A percentile compares a stretch with the other conserved stretches of the same genome.
These are phyloP conservation scores for Kodamaea restingae DNA, from an alignment of 805 yeast genomes.

Conservation along the genomic window DNA sequence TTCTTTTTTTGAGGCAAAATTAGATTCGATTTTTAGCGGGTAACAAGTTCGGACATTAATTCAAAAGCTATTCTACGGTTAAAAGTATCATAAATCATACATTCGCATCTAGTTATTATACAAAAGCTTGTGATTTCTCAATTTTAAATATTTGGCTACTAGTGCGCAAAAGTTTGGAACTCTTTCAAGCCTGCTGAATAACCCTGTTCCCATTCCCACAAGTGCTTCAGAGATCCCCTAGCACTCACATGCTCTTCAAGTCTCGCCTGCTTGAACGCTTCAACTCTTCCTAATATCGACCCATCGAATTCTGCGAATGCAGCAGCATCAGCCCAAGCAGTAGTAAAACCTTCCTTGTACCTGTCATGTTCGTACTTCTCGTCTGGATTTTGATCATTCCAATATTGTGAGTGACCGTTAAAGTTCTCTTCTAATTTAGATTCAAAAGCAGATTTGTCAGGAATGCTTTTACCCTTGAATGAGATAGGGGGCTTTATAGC, in stretches of 20 bases:
- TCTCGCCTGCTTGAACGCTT: conserved; percentile 66
- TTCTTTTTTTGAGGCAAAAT: too few species aligned
- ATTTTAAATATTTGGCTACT: too few species aligned
- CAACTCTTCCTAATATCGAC: conserved; percentile 68
- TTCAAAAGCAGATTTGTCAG: conserved; percentile 41
- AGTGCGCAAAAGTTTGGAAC: conserved; percentile 19
- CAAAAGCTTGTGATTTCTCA: too few species aligned
- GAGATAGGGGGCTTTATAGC: conserved; percentile 29
- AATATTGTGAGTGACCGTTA: conserved; percentile 55
- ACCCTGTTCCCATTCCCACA: conserved; percentile 94
- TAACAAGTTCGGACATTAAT: too few species aligned
- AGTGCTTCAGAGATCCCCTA: conserved; percentile 52
- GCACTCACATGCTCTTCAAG: conserved; percentile 53
- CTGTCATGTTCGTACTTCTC: conserved; percentile 77
- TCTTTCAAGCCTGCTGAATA: conserved; percentile 58
- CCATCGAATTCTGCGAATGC: conserved; percentile 66
- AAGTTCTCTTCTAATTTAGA: conserved; percentile 34
- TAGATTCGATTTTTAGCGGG: too few species aligned
- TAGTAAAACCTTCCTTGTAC: conserved; percentile 70
- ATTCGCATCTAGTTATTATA: too few species aligned
- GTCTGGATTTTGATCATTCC: conserved; percentile 57
- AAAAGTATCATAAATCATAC: too few species aligned
- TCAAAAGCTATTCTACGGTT: too few species aligned
- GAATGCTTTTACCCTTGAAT: conserved; percentile 26
- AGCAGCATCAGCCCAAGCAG: conserved; percentile 72